These are phyloP conservation scores for Bryoerythrophyllum caledonicum DNA, from an alignment of 225 moss, liverwort and hornwort genomes.

Conservation along the genomic window DNA sequence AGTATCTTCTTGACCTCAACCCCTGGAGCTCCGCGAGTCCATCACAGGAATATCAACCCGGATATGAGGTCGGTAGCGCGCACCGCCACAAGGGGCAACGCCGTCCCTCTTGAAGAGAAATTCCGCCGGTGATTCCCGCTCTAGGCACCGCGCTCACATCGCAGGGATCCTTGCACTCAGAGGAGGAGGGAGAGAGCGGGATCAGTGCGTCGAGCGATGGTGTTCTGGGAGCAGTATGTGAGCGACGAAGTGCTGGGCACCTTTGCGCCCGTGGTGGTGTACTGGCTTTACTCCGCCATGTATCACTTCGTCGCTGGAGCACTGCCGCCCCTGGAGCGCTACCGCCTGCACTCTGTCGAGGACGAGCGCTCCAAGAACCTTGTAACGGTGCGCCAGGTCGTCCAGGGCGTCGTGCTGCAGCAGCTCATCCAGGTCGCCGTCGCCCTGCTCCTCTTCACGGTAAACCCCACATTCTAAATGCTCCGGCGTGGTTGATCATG, in stretches of 20 bases:
- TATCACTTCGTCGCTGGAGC: conserved; percentile 66
- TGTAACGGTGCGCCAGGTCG: conserved; percentile 67
- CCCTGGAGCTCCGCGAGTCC: too few relatives aligned
- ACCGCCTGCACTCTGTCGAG: conserved; percentile 83
- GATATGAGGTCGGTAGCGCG: too few relatives aligned
- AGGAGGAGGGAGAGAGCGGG: background rate
- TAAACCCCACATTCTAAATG: conserved; percentile 33
- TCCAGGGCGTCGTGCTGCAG: conserved; percentile 84
- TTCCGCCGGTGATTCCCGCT: background rate
- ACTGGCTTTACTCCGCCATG: conserved; percentile 91
- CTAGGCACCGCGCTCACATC: background rate
- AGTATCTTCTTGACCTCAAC: too few relatives aligned
- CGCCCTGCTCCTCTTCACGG: conserved; percentile 71
- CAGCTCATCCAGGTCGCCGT: conserved; percentile 78
- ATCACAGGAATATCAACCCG: too few relatives aligned
- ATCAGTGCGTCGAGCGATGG: conserved; percentile 34
- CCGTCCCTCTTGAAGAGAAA: too few relatives aligned
- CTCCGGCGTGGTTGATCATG: too few relatives aligned
- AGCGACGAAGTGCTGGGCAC: conserved; percentile 86
- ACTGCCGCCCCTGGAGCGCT: conserved; percentile 54
- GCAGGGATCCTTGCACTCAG: background rate
- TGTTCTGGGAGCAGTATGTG: conserved; percentile 50
- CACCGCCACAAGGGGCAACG: too few relatives aligned
- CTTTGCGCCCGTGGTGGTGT: conserved; percentile 73
- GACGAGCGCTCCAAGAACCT: conserved; percentile 79